Evolutionary conservation across 1,139 yeast genomes (phyloP).

Genomic region (Suhomyces atakaporum): DNA sequence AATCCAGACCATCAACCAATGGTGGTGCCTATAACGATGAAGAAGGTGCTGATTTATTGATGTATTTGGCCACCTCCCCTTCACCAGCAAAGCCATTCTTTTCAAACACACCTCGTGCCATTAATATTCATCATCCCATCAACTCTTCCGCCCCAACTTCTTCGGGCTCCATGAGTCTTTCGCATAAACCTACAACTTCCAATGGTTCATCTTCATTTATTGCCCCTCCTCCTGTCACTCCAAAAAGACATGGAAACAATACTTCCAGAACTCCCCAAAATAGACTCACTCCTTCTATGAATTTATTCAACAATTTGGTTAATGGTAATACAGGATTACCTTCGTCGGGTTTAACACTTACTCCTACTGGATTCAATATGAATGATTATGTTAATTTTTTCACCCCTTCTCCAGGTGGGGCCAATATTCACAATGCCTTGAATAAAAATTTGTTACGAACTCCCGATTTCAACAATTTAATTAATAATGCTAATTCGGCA

Average conservation of each 20-base stretch:
- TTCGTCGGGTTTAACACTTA: conserved; percentile 46
- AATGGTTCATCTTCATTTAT: conserved; percentile 22
- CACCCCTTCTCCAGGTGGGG: conserved; percentile 68
- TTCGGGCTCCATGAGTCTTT: conserved; percentile 15
- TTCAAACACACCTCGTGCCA: conserved; percentile 36
- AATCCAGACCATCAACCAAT: conserved; percentile 16
- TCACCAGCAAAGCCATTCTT: conserved; percentile 59
- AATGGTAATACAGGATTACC: conserved; percentile 36
- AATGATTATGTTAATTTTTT: conserved; percentile 78
- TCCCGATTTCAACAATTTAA: conserved; percentile 43
- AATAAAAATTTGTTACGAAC: conserved; percentile 40
- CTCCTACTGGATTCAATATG: conserved; percentile 79
- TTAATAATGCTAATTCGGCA: conserved; percentile 17
- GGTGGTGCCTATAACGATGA: conserved; percentile 46
- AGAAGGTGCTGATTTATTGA: conserved; percentile 80
- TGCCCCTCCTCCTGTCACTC: conserved; percentile 51
- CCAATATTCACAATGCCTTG: conserved; percentile 15
- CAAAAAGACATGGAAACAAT: conserved; percentile 39
- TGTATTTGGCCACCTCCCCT: conserved; percentile 86
- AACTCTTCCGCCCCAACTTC: conserved; percentile 20
- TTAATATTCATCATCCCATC: conserved; percentile 9
- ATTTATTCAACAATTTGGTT: conserved; percentile 30
- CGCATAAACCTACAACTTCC: conserved; percentile 13
- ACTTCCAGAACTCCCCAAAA: conserved; percentile 46
- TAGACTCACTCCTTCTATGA: conserved; percentile 46